Evolutionary conservation across 345 rosid genomes (phyloP).

Genomic region (Melaleuca quinquenervia): DNA sequence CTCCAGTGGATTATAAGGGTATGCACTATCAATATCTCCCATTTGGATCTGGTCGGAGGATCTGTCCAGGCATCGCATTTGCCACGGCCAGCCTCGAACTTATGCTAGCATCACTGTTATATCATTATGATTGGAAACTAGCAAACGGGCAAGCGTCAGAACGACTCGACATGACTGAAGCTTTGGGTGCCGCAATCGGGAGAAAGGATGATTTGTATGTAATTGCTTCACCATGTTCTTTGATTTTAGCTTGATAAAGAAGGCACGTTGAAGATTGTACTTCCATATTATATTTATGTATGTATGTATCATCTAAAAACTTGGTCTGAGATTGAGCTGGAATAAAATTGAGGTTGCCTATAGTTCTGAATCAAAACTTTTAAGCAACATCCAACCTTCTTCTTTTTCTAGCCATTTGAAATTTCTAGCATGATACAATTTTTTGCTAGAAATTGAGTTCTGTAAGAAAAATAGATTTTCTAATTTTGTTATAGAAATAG

Average conservation of each 20-base stretch:
- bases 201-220: background rate
- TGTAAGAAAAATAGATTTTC: background rate
- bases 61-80: slow-evolving; percentile 5
- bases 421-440: too few relatives aligned
- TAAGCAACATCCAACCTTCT: background rate
- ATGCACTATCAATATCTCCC: slow-evolving; percentile 1
- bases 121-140: slow-evolving; percentile 3
- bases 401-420: background rate
- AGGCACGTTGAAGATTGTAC: background rate
- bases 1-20: slow-evolving; percentile 4
- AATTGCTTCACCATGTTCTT: background rate
- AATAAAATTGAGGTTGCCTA: background rate
- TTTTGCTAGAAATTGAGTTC: too few relatives aligned
- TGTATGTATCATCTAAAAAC: background rate
- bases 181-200: background rate
- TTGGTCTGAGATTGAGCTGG: background rate
- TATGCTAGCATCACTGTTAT: background rate
- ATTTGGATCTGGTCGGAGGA: slow-evolving; percentile 11
- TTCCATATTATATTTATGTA: background rate
- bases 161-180: background rate
- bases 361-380: background rate
- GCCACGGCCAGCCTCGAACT: background rate
- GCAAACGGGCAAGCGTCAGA: background rate
- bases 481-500: too few relatives aligned
- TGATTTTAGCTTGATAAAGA: background rate